Evolutionary conservation across 2,329 filamentous ascomycete species (phyloP).

Genomic region (Fusarium udum): DNA sequence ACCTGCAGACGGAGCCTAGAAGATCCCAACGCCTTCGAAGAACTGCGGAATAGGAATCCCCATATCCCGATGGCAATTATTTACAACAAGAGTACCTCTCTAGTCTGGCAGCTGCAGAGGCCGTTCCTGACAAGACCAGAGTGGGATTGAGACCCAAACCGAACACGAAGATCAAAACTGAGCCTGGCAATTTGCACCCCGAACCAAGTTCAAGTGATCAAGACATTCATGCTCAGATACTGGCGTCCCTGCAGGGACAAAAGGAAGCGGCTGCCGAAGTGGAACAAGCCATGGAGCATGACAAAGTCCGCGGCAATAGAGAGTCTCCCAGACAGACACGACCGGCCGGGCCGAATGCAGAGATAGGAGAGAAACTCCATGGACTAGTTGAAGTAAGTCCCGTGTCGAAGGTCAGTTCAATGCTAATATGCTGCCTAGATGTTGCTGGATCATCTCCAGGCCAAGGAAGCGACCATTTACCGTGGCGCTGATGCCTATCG

Average conservation of each 20-base stretch:
- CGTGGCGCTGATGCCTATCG: constrained; percentile 37
- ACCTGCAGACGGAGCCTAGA: constrained; percentile 4
- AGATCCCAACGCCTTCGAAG: constrained; percentile 8
- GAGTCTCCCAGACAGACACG: background rate
- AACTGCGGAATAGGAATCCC: constrained; percentile 19
- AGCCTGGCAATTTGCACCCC: background rate
- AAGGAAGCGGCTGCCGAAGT: background rate
- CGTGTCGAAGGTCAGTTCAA: background rate
- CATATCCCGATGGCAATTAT: background rate
- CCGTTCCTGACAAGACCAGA: background rate
- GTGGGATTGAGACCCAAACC: background rate
- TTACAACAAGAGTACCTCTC: constrained; percentile 13
- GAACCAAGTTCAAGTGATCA: background rate
- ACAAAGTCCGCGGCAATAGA: background rate
- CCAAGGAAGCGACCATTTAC: constrained; percentile 35
- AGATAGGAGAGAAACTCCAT: constrained; percentile 33
- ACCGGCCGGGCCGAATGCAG: background rate
- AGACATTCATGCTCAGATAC: constrained; percentile 30
- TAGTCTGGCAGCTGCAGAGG: background rate
- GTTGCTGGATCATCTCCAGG: constrained; percentile 37
- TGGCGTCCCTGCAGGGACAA: constrained; percentile 21
- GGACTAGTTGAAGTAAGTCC: constrained; percentile 41
- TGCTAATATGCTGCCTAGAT: constrained; percentile 35
- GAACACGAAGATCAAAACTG: background rate
- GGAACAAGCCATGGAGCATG: background rate